Evolutionary conservation across 2,329 filamentous ascomycete species (phyloP).

Genomic region (Xylariaceae sp.): DNA sequence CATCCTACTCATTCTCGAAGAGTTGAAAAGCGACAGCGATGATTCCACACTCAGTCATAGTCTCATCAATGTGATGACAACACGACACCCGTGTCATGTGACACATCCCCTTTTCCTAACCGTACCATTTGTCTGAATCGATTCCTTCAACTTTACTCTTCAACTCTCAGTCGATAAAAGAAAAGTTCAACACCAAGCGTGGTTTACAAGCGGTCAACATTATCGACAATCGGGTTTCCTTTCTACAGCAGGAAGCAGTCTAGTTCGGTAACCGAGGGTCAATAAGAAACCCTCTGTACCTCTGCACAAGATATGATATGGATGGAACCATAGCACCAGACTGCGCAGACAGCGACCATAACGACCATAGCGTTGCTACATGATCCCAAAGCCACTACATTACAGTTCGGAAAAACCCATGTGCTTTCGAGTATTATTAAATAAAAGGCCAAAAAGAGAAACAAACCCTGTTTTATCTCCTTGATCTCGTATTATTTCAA

Average conservation of each 20-base stretch:
- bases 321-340: background rate
- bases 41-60: background rate
- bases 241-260: background rate
- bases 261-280: background rate
- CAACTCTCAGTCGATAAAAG: background rate
- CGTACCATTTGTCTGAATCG: slow-evolving; percentile 1
- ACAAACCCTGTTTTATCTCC: too few species aligned
- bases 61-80: slow-evolving; percentile 28
- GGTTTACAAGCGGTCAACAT: background rate
- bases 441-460: background rate
- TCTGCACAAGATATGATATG: background rate
- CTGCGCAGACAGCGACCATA: background rate
- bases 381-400: background rate
- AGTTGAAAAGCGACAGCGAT: slow-evolving; percentile 22
- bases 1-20: slow-evolving; percentile 33
- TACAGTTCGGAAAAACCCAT: background rate
- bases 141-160: background rate
- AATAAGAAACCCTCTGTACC: background rate
- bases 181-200: background rate
- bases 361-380: background rate
- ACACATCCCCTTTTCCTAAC: slow-evolving; percentile 1
- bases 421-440: background rate
- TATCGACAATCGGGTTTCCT: slow-evolving; percentile 1
- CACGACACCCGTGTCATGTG: slow-evolving; percentile 11
- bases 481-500: background rate